Base-by-base conservation (phyloP, 495 filamentous ascomycete genomes). In the Neurospora africana region DNA sequence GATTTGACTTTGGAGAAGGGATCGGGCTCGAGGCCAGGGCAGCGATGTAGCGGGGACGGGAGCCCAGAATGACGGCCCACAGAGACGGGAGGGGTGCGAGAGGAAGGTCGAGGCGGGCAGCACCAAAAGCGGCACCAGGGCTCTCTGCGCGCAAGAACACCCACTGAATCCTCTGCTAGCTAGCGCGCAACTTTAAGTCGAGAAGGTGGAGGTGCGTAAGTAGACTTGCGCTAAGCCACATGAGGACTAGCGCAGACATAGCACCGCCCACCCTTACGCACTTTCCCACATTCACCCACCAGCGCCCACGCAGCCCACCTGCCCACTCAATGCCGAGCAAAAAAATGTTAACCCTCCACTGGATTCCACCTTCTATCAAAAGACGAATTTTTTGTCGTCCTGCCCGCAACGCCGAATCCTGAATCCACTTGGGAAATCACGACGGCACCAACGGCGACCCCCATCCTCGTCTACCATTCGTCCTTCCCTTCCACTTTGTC, bases 321-420 rank as follows among this genome's bases (percentile, higher is more conserved):
- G 69, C 75, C 69, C 72, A 72, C 71, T 43, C 33, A 69, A 74
- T 73, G 75, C 73, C 71, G 70, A 72, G 73, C 72, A 78, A 78
- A 79, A 78, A 79, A 78, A 75, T 72, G 73, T 72, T 74, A 76
- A 77, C 78, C 78, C 78, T 76, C 72, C 65, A 43, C 53, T 71
- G 40, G 70, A 78, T 75, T 78, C 43, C 70, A 65, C 53, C 53
- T 65, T 33, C 53, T 33, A 65, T 65, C 53, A 33, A 65, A 65
- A 65, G 53, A 65, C 53, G 27, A 65, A 65, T 65, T 65, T 65
- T 65, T 33, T 65, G 53, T 65, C 53, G 53, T 30, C 53, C 27
- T 65, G 53, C 53, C 53, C 53, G 53, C 53, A 65, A 65, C 53
- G 53, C 53, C 53, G 53, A 65, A 65, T 65, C 53, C 27, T 33